These are phyloP conservation scores for Apiotrichum laibachii DNA, from an alignment of 1,284 basidiomycete genomes.

Conservation along the genomic window DNA sequence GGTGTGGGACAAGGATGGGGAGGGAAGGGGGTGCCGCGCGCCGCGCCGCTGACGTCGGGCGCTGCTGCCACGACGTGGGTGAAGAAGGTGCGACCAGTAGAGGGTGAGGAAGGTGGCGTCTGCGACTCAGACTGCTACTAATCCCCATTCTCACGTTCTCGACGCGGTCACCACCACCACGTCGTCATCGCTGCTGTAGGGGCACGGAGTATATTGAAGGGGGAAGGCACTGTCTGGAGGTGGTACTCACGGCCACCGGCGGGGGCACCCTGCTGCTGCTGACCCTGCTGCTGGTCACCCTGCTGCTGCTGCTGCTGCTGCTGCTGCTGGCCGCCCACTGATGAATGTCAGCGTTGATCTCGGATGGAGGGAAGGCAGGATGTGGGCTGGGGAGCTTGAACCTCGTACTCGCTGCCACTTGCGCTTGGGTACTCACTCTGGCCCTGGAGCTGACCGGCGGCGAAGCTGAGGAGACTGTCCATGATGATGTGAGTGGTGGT, in stretches of 20 bases:
- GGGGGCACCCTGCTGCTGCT: slow-evolving; percentile 9
- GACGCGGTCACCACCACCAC: too few relatives aligned
- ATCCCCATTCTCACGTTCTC: too few relatives aligned
- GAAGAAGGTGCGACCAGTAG: too few relatives aligned
- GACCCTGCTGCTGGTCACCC: slow-evolving; percentile 3
- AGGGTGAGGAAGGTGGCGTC: too few relatives aligned
- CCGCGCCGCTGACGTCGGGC: too few relatives aligned
- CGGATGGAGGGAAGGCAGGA: neutral
- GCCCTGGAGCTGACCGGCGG: slow-evolving; percentile 26
- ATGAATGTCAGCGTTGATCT: neutral
- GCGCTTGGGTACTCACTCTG: slow-evolving; percentile 25
- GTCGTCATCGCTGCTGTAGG: too few relatives aligned
- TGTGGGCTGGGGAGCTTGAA: too few relatives aligned
- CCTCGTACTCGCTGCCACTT: too few relatives aligned
- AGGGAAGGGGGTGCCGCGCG: neutral
- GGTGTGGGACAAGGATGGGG: neutral
- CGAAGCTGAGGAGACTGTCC: slow-evolving; percentile 39
- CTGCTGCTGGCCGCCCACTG: neutral
- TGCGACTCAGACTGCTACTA: too few relatives aligned
- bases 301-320: neutral
- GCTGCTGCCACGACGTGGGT: too few relatives aligned
- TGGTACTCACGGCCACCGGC: slow-evolving; percentile 12
- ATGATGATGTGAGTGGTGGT: slow-evolving; percentile 19
- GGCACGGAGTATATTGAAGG: too few relatives aligned
- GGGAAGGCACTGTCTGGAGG: neutral